Evolutionary conservation across 2,329 filamentous ascomycete species (phyloP).

Genomic region (Cryphonectria naterciae): DNA sequence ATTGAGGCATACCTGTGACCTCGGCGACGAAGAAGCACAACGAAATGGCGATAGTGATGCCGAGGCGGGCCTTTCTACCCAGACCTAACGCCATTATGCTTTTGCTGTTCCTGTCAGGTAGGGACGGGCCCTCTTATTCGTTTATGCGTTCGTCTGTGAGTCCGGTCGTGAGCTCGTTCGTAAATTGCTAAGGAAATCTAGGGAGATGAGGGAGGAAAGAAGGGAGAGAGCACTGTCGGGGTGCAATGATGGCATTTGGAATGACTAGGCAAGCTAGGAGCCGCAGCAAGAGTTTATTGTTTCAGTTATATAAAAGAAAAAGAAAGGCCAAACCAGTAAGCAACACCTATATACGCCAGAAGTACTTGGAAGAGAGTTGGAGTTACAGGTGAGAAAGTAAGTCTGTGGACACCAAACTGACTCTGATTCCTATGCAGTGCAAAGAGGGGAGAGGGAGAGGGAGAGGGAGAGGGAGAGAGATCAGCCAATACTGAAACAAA

Average conservation of each 20-base stretch:
- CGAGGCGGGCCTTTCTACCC: slow-evolving; percentile 50
- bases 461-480: no score
- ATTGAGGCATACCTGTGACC: slow-evolving; percentile 46
- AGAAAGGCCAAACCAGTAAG: neutral
- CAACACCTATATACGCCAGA: neutral
- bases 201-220: neutral
- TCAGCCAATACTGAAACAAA: neutral
- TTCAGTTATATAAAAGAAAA: neutral
- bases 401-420: neutral
- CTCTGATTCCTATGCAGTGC: neutral
- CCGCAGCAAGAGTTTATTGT: neutral
- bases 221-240: neutral
- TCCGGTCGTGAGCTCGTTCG: neutral
- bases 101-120: neutral
- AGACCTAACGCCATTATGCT: slow-evolving; percentile 42
- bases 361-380: neutral
- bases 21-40: slow-evolving; percentile 57
- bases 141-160: no score
- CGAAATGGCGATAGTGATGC: slow-evolving; percentile 53
- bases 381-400: neutral
- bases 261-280: neutral
- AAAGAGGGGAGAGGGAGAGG: neutral
- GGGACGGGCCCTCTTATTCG: neutral
- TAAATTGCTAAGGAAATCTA: no score
- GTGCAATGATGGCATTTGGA: neutral